Evolutionary conservation across 345 rosid species (phyloP).

Genomic region (Salix koriyanagi): DNA sequence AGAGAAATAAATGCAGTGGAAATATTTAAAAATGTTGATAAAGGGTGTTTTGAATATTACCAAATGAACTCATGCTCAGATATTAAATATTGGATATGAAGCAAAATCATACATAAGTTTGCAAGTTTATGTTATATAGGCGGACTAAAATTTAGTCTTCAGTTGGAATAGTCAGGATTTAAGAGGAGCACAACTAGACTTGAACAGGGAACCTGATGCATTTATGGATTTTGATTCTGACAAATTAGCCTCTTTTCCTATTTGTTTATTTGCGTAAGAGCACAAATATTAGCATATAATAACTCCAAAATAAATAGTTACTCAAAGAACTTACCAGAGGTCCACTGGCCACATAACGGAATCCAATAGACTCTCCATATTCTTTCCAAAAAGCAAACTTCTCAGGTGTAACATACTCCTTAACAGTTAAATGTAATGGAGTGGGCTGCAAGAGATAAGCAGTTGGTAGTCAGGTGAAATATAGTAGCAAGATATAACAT

Average conservation of each 20-base stretch:
- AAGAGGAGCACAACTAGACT: not conserved
- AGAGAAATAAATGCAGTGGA: no score
- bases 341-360: slow-evolving; percentile 93
- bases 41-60: not conserved
- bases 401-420: slow-evolving; percentile 91
- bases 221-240: not conserved
- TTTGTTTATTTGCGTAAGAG: not conserved
- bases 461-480: not conserved
- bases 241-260: not conserved
- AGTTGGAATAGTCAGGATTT: not conserved
- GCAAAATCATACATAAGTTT: not conserved
- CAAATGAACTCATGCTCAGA: not conserved
- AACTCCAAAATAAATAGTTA: not conserved
- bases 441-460: slow-evolving; percentile 65
- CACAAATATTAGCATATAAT: not conserved
- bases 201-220: not conserved
- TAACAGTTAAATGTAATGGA: slow-evolving; percentile 88
- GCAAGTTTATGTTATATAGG: not conserved
- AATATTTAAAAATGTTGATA: not conserved
- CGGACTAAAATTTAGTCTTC: not conserved
- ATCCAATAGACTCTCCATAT: slow-evolving; percentile 92
- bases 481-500: not conserved
- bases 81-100: not conserved
- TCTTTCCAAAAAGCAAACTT: slow-evolving; percentile 92
- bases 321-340: slow-evolving; percentile 63